Evolutionary conservation across 2,329 filamentous ascomycete species (phyloP).

Genomic region (Microdochium trichocladiopsis): DNA sequence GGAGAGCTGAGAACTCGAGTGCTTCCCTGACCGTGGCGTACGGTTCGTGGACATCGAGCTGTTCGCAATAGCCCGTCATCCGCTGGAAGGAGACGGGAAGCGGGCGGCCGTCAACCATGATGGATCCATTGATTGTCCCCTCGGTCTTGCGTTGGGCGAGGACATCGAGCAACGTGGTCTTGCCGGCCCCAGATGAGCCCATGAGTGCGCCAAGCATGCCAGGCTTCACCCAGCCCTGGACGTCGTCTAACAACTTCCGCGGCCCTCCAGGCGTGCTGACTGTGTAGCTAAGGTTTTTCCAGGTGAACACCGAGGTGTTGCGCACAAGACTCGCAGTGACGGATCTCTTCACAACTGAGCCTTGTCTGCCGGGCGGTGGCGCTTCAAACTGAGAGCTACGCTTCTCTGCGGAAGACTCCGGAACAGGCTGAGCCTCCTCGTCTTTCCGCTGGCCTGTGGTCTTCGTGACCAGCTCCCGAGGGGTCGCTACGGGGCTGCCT

Average conservation of each 20-base stretch:
- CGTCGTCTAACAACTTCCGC: conserved; percentile 67
- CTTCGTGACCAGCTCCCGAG: conserved; percentile 47
- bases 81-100: conserved; percentile 70
- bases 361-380: conserved; percentile 11
- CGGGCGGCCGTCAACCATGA: conserved; percentile 67
- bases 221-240: conserved; percentile 79
- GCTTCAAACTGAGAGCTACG: conserved; percentile 6
- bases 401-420: conserved; percentile 3
- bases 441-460: conserved; percentile 27
- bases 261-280: conserved; percentile 55
- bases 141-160: conserved; percentile 74
- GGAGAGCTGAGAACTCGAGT: conserved; percentile 64
- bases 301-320: conserved; percentile 66
- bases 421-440: conserved; percentile 35
- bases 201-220: conserved; percentile 74
- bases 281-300: conserved; percentile 65
- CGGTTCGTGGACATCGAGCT: conserved; percentile 71
- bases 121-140: conserved; percentile 67
- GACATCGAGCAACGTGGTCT: conserved; percentile 79
- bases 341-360: conserved; percentile 9
- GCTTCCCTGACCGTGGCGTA: conserved; percentile 72
- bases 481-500: conserved; percentile 51
- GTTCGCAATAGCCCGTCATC: conserved; percentile 74
- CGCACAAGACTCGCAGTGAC: conserved; percentile 35
- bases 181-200: conserved; percentile 76